Base-by-base conservation (phyloP, 2,329 filamentous ascomycete genomes). In the Zymoseptoria passerinii region DNA sequence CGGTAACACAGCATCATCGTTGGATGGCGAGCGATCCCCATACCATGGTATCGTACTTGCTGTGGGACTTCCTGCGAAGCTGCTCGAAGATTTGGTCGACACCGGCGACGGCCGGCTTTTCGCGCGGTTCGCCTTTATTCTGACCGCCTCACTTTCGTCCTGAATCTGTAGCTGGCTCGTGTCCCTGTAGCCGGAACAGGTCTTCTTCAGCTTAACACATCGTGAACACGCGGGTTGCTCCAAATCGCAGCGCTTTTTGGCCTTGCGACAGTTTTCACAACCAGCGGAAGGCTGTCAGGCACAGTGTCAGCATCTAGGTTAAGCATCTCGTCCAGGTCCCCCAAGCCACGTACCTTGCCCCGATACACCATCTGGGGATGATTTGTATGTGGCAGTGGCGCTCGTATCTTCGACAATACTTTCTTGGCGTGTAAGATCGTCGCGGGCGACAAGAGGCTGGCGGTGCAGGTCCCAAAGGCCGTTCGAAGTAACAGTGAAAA, bases 251-350 rank as follows among this genome's bases (percentile, higher is more conserved):
- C 68, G 65, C 61, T 70, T 71, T 62, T 72, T 72, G 20, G 68
- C 68, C 54, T 69, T 70, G 50, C 69, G 65, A 55, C 70, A 72
- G 52, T 64, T 62, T 59, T 70, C 68, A 61, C 70, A 72, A 56
- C 69, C 69, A 27, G 67, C 67, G 29, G 66, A 69, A 53, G 67
- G 70, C 61, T 63, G 49, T 9, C 9, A 16, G 35, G 54, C 50
- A 29, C 10, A 44, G 10, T 13, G 35, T 44, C 35, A 44, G 35
- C 35, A n/a, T 13, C 35, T 16, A 44, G 35, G 3, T 13, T 16
- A 16, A 44, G 35, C n/a, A 16, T 44, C 6, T 13, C 35, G 28
- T 56, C n/a, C 50, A 8, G 27, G 44, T 28, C 40, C 54, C 19
- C 18, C 8, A 50, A 5, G 18, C 10, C 8, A 10, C 50, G n/a